Evolutionary conservation across 345 rosid genomes (phyloP), one percentile per base, ranked within the genome.

Genomic region (Raphanus raphanistrum): DNA sequence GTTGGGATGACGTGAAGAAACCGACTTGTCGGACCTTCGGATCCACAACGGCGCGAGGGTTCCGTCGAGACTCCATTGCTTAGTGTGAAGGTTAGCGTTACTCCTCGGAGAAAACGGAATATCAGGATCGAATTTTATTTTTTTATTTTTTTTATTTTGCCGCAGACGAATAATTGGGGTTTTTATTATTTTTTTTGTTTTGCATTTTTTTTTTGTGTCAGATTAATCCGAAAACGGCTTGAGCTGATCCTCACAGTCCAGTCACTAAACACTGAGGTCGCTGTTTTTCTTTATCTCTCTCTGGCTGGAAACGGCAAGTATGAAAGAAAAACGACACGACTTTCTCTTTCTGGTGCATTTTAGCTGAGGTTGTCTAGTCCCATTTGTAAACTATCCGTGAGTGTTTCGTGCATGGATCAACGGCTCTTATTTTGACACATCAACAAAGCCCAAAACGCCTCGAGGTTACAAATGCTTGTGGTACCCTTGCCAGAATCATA

Each of bases 11-110:
- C 25, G 95, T 80, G 85, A 93, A 91, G 85, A 93, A 91, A 1
- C 98, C 98, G 11, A 93, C 97, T 45, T 84, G 93, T 5, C 98
- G 92, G 76, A 91, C 87, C 84, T 93, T 91, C 2, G 98, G 98
- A 76, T 93, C 95, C 76, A 83, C 85, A 15, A 90, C 88, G 31
- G 89, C 81, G 77, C 97, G 92, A 32, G 94, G 77, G 67, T 86
- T 69, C 31, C 97, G 92, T 57, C 97, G 92, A 70, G 91, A 73
- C 69, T 93, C 97, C 98, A 93, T 93, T 5, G 38, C 43, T 26
- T n/a, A 33, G n/a, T n/a, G 66, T 55, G 58, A 29, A 13, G 69
- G 25, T 65, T 7, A 28, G 57, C 41, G 66, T 61, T n/a, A 61
- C 11, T 65, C 63, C 61, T 77, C 66, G 82, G 75, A 38, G n/a